Percentiles rank a stretch among this genome's conserved stretches.
Evolutionary conservation across 1,284 basidiomycete species (phyloP).

Genomic region (Waitea zeae): DNA sequence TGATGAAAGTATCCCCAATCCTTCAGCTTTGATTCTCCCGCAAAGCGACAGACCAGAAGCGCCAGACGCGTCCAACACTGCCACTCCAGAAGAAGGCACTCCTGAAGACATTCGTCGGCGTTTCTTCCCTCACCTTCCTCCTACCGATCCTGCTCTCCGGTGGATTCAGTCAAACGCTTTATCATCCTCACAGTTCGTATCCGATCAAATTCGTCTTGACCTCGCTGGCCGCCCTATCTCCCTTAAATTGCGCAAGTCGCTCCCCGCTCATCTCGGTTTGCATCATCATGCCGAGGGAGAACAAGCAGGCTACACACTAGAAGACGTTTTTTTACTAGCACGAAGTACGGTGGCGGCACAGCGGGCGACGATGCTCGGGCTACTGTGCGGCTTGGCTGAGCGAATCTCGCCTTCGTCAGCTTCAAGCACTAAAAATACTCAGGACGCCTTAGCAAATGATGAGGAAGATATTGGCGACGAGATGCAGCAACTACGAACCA

Average conservation of each 20-base stretch:
- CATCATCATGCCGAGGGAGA: slow-evolving; percentile 79
- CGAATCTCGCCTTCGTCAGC: slow-evolving; percentile 14
- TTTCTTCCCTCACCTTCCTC: slow-evolving; percentile 65
- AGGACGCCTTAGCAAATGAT: slow-evolving; percentile 11
- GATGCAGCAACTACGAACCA: too few relatives aligned
- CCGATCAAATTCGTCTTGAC: slow-evolving; percentile 44
- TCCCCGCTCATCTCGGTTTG: slow-evolving; percentile 74
- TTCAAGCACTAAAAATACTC: background rate
- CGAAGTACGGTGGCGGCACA: slow-evolving; percentile 77
- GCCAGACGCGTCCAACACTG: too few relatives aligned
- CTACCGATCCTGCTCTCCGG: slow-evolving; percentile 52
- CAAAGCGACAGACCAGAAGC: slow-evolving; percentile 4
- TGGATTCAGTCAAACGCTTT: slow-evolving; percentile 42
- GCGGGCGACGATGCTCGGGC: slow-evolving; percentile 64
- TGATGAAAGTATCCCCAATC: too few relatives aligned
- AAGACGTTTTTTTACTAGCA: slow-evolving; percentile 72
- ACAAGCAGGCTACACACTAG: slow-evolving; percentile 76
- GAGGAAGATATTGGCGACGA: slow-evolving; percentile 8
- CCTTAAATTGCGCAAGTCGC: slow-evolving; percentile 22
- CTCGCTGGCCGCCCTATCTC: slow-evolving; percentile 54
- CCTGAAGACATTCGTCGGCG: slow-evolving; percentile 69
- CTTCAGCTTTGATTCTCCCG: background rate
- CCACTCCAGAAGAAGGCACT: slow-evolving; percentile 57
- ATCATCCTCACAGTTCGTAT: slow-evolving; percentile 6
- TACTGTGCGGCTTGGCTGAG: slow-evolving; percentile 45